Base-by-base conservation (phyloP, 441 rosid species). In the Croton laevigatus region DNA sequence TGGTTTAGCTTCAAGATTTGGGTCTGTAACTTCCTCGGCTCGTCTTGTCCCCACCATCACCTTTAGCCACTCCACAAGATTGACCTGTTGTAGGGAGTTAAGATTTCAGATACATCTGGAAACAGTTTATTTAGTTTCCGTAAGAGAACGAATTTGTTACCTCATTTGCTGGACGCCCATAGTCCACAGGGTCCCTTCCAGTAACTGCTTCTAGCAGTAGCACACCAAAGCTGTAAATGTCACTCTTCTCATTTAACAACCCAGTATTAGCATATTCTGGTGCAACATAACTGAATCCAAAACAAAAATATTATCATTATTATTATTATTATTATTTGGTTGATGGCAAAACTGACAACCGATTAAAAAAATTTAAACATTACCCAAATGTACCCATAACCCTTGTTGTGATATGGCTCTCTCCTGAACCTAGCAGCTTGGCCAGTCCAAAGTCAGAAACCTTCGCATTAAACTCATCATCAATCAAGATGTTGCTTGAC, bases 341-440 rank as follows among this genome's bases (percentile, higher is more conserved):
- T 27, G 2, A 2, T 27, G 2, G 32, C 32, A 27, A 27, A 27
- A 27, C n/a, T 27, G 32, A 27, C 32, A 27, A 27, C 32, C 32
- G 2, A 27, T 27, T 27, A 60, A 67, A 57, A 42, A 55, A 65
- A 59, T 12, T 32, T 20, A 32, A 6, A 52, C 73, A 44, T 85
- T 40, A 89, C 98, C 99, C 98, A 73, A 92, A 95, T 74, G 99
- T 95, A 81, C 98, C 98, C 99, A 95, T 92, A 54, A 92, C 98
- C 74, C 98, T 81, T 66, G 99, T 95, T 12, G 96, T 89, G 76
- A 95, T 93, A 78, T 95, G 97, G 77, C 93, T 95, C 84, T 86
- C 87, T 68, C 98, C 99, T 34, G 92, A 88, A 72, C 86, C 98
- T 42, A 95, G 86, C 71, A 95, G 81, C 85, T 93, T 95, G 38